A percentile compares a stretch with the other conserved stretches of the same genome.
Evolutionary conservation across 495 filamentous ascomycete species (phyloP).

Genomic region (Friedmanniomyces endolithicus): DNA sequence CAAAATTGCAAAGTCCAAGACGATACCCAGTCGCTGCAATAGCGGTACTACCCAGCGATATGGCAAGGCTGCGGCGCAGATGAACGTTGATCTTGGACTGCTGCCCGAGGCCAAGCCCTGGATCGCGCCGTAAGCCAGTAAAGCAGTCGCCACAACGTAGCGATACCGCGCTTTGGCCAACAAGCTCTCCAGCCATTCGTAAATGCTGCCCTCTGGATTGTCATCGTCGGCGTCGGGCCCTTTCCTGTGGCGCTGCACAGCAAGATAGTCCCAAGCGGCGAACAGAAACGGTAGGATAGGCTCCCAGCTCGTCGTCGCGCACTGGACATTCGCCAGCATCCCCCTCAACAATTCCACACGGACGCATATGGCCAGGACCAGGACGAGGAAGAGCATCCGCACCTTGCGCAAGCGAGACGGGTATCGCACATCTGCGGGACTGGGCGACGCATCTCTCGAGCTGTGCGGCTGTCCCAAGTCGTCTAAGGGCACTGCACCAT

Average conservation of each 20-base stretch:
- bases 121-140: slow-evolving; percentile 19
- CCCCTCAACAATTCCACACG: slow-evolving; percentile 21
- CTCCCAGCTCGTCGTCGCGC: slow-evolving; percentile 16
- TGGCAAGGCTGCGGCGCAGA: slow-evolving; percentile 21
- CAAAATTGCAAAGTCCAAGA: slow-evolving; percentile 17
- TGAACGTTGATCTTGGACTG: slow-evolving; percentile 20
- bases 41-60: slow-evolving; percentile 12
- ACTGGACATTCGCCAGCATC: slow-evolving; percentile 21
- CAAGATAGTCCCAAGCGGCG: slow-evolving; percentile 15
- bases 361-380: slow-evolving; percentile 21
- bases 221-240: not conserved
- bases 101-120: slow-evolving; percentile 5
- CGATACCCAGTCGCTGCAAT: slow-evolving; percentile 18
- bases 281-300: slow-evolving; percentile 14
- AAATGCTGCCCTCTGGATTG: slow-evolving; percentile 1
- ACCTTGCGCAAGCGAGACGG: slow-evolving; percentile 15
- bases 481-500: slow-evolving; percentile 17
- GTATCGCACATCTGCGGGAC: slow-evolving; percentile 11
- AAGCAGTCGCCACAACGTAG: slow-evolving; percentile 14
- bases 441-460: slow-evolving; percentile 6
- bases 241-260: not conserved
- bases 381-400: slow-evolving; percentile 13
- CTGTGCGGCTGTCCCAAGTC: slow-evolving; percentile 4
- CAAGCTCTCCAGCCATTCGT: slow-evolving; percentile 8
- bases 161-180: slow-evolving; percentile 12